Evolutionary conservation across 352 stramenopile species (phyloP).

Genomic region (Globisporangium orthogonon): DNA sequence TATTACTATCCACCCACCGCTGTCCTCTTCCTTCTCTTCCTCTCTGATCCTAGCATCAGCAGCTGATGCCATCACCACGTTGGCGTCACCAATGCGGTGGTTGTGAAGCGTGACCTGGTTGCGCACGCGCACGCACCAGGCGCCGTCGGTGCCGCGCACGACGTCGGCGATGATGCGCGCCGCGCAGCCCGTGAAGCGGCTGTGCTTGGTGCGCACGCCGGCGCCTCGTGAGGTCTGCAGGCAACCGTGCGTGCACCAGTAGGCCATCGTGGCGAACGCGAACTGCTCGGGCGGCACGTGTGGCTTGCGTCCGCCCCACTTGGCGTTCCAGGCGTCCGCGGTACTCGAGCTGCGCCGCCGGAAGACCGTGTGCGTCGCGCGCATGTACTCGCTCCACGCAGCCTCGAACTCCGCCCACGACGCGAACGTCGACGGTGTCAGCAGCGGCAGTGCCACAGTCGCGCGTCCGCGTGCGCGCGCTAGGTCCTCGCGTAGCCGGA

Average conservation of each 20-base stretch:
- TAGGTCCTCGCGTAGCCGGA: constrained; percentile 68
- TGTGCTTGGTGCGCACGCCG: constrained; percentile 67
- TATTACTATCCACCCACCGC: too few species aligned
- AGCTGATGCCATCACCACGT: too few species aligned
- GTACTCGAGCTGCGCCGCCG: constrained; percentile 65
- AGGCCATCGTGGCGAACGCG: constrained; percentile 78
- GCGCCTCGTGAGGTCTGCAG: constrained; percentile 69
- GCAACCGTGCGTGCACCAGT: constrained; percentile 81
- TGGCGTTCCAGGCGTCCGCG: constrained; percentile 67
- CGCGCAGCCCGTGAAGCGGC: constrained; percentile 72
- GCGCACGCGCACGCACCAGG: constrained; percentile 68
- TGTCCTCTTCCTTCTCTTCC: background rate
- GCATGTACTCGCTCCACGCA: constrained; percentile 64
- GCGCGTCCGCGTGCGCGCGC: constrained; percentile 38
- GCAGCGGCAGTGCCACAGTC: constrained; percentile 32
- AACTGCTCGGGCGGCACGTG: constrained; percentile 63
- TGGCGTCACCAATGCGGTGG: constrained; percentile 51
- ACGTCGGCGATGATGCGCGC: constrained; percentile 70
- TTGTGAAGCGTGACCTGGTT: constrained; percentile 79
- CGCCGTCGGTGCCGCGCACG: constrained; percentile 41
- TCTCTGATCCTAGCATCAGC: too few species aligned
- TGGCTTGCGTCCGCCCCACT: constrained; percentile 68
- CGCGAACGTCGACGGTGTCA: constrained; percentile 49
- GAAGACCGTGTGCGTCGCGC: constrained; percentile 69
- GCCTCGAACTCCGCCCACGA: constrained; percentile 64